Evolutionary conservation across 768 basidiomycete species (phyloP).

Genomic region (Suillus fuscotomentosus): DNA sequence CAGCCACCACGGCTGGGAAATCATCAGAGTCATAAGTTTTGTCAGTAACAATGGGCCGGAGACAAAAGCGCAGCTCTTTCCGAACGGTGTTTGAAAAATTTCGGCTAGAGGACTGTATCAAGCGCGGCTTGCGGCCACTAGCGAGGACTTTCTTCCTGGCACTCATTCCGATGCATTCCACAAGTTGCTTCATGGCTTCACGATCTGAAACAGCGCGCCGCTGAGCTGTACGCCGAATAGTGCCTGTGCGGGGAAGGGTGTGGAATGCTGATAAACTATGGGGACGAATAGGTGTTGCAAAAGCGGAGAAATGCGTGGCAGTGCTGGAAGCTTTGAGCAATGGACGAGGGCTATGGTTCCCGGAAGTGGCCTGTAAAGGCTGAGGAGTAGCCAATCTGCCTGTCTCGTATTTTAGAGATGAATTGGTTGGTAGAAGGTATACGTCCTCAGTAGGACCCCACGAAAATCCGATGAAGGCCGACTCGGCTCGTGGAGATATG

Average conservation of each 20-base stretch:
- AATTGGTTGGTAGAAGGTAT: slow-evolving; percentile 38
- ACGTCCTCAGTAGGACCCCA: slow-evolving; percentile 77
- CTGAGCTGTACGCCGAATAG: slow-evolving; percentile 46
- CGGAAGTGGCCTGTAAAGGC: slow-evolving; percentile 19
- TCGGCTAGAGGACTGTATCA: slow-evolving; percentile 37
- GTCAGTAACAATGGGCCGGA: slow-evolving; percentile 19
- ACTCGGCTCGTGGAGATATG: slow-evolving; percentile 32
- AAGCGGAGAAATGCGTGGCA: slow-evolving; percentile 33
- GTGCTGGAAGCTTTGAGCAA: slow-evolving; percentile 11
- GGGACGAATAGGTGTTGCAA: slow-evolving; percentile 63
- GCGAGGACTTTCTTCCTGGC: slow-evolving; percentile 84
- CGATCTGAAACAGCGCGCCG: slow-evolving; percentile 68
- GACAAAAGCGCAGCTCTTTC: slow-evolving; percentile 52
- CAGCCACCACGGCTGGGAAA: slow-evolving; percentile 21
- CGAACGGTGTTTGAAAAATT: slow-evolving; percentile 34
- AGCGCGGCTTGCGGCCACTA: slow-evolving; percentile 74
- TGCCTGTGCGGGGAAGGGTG: slow-evolving; percentile 58
- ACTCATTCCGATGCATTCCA: slow-evolving; percentile 83
- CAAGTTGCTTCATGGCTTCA: slow-evolving; percentile 86
- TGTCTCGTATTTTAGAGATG: not conserved
- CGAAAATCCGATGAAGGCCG: slow-evolving; percentile 80
- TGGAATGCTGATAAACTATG: slow-evolving; percentile 34
- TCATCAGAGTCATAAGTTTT: slow-evolving; percentile 17
- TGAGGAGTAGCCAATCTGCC: slow-evolving; percentile 20
- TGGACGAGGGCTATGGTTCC: slow-evolving; percentile 10